These are phyloP conservation scores for Kluyveromyces sp. DNA, from an alignment of 1,139 yeast species.

Conservation along the genomic window DNA sequence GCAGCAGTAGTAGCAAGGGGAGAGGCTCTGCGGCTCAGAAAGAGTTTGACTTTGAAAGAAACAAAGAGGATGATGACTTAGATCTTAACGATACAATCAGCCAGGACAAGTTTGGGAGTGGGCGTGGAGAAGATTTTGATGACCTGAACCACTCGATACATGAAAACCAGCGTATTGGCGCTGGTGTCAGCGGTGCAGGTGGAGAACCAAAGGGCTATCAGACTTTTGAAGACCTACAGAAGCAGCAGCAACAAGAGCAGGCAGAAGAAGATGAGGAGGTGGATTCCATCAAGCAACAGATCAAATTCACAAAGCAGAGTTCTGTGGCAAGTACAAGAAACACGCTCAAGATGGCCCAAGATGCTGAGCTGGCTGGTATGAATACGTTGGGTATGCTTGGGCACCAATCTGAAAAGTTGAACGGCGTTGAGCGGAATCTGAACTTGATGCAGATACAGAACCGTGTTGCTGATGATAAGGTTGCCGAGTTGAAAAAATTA, in stretches of 20 bases:
- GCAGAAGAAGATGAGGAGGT: constrained; percentile 80
- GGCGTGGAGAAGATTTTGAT: constrained; percentile 12
- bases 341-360: constrained; percentile 79
- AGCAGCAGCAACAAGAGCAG: constrained; percentile 40
- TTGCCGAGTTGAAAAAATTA: constrained; percentile 67
- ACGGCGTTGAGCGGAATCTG: constrained; percentile 69
- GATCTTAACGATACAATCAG: constrained; percentile 19
- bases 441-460: constrained; percentile 77
- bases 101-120: not conserved
- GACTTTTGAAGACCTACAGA: constrained; percentile 29
- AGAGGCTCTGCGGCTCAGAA: not conserved
- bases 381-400: constrained; percentile 90
- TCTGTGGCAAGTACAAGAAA: constrained; percentile 81
- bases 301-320: constrained; percentile 78
- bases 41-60: constrained; percentile 6
- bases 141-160: constrained; percentile 23
- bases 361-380: constrained; percentile 85
- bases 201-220: constrained; percentile 18
- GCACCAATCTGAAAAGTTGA: constrained; percentile 79
- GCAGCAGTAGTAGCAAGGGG: no score
- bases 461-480: constrained; percentile 75
- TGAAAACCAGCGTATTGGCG: constrained; percentile 11
- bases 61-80: constrained; percentile 15
- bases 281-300: constrained; percentile 78
- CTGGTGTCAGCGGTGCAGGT: not conserved